These are phyloP conservation scores for Fulvia fulva DNA, from an alignment of 2,329 filamentous ascomycete genomes.

Conservation along the genomic window DNA sequence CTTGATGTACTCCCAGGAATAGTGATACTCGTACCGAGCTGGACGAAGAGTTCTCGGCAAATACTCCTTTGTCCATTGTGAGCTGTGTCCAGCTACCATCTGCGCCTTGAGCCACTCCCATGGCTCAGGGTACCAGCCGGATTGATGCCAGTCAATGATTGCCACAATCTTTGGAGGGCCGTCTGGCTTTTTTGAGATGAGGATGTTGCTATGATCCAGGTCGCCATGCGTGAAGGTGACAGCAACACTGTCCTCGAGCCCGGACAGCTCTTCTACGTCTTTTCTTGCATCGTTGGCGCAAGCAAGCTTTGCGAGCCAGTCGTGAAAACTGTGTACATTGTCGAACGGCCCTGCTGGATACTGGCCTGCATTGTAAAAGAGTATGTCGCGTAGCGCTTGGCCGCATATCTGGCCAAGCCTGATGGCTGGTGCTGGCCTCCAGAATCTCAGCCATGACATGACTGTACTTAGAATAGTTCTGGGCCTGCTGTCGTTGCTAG, in stretches of 20 bases:
- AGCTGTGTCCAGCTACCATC: conserved; percentile 23
- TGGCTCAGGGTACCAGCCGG: conserved; percentile 20
- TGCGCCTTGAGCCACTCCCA: conserved; percentile 16
- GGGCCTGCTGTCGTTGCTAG: no score
- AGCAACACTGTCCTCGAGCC: neutral
- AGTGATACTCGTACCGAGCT: neutral
- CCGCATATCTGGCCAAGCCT: neutral
- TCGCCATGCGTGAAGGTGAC: conserved; percentile 47
- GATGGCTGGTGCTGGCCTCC: neutral
- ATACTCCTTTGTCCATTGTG: neutral
- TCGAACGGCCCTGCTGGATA: neutral
- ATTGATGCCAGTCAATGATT: conserved; percentile 20
- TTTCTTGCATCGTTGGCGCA: neutral
- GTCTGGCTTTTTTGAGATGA: conserved; percentile 28
- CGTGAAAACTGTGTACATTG: neutral
- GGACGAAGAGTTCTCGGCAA: neutral
- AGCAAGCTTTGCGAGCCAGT: neutral
- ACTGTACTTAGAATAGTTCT: neutral
- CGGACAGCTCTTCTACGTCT: neutral
- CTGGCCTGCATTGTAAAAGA: neutral
- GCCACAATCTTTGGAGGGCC: conserved; percentile 17
- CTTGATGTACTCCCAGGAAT: neutral
- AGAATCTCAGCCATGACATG: neutral
- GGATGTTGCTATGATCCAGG: conserved; percentile 43
- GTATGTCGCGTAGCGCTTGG: neutral